These are phyloP conservation scores for Eryngium alpinum DNA, from an alignment of 140 eudicot species.

Conservation along the genomic window DNA sequence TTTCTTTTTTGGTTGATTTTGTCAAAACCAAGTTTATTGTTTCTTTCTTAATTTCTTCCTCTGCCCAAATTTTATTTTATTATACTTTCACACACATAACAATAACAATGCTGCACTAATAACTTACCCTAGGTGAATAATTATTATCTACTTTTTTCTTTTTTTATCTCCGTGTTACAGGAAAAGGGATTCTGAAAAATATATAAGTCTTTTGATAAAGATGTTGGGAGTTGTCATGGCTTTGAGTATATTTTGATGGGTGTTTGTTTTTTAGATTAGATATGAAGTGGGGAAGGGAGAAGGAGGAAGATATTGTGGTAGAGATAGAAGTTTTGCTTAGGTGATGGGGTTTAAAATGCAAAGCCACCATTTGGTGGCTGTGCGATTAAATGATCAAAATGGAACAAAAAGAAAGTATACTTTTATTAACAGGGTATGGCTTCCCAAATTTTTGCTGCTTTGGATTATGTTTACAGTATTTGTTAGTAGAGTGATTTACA, in stretches of 20 bases:
- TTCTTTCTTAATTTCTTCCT: conserved; percentile 2
- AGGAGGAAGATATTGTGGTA: conserved; percentile 7
- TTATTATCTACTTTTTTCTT: conserved; percentile 4
- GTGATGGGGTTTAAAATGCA: conserved; percentile 47
- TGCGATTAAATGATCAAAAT: conserved; percentile 47
- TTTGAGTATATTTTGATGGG: conserved; percentile 9
- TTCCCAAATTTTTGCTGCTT: conserved; percentile 33
- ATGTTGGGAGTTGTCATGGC: neutral
- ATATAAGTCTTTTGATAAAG: conserved; percentile 31
- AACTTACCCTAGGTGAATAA: neutral
- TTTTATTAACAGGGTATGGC: conserved; percentile 23
- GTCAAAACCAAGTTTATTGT: conserved; percentile 9
- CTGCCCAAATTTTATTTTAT: neutral
- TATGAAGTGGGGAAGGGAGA: conserved; percentile 23
- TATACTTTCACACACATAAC: conserved; percentile 33
- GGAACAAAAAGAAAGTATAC: conserved; percentile 44
- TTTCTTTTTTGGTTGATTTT: conserved; percentile 14
- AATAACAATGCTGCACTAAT: conserved; percentile 52
- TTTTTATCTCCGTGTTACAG: conserved; percentile 29
- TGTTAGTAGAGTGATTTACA: conserved; percentile 31
- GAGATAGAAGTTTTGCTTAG: neutral
- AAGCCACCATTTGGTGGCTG: conserved; percentile 58
- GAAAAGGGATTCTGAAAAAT: conserved; percentile 30
- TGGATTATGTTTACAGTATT: conserved; percentile 37
- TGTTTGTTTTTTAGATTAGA: conserved; percentile 13